Conservation (phyloP, 2,329 filamentous ascomycete genomes). For the Aspergillus puulaauensis region DNA sequence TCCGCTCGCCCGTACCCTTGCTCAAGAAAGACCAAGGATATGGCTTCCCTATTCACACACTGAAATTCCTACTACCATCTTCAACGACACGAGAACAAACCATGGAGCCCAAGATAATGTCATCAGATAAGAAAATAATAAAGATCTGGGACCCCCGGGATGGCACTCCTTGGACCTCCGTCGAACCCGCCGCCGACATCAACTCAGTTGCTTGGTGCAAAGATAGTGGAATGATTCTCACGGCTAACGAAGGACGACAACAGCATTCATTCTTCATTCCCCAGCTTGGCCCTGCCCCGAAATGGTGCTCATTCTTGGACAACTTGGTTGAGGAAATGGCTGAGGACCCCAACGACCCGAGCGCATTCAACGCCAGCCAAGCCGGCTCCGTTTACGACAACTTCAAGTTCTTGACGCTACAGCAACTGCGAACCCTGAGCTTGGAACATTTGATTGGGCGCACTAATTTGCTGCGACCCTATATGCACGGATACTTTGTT, state of each 20-base stretch:
- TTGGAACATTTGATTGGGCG: constrained; percentile 87
- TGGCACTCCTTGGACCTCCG: constrained; percentile 89
- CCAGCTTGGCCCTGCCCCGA: constrained; percentile 86
- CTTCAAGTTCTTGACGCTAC: constrained; percentile 93
- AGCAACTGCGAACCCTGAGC: constrained; percentile 81
- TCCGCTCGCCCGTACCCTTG: constrained; percentile 81
- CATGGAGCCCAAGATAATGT: constrained; percentile 73
- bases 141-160: constrained; percentile 89
- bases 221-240: constrained; percentile 90
- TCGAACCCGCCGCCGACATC: constrained; percentile 91
- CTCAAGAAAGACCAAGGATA: constrained; percentile 95
- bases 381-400: constrained; percentile 89
- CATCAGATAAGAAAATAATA: constrained; percentile 91
- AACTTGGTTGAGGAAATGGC: constrained; percentile 99
- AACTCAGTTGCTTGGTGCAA: constrained; percentile 93
- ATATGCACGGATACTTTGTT: constrained; percentile 99
- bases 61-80: constrained; percentile 66
- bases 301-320: constrained; percentile 95
- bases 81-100: constrained; percentile 70
- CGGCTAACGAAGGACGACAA: constrained; percentile 93
- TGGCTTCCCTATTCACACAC: constrained; percentile 84
- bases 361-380: constrained; percentile 46
- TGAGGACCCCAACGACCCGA: constrained; percentile 68
- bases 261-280: constrained; percentile 96
- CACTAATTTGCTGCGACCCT: constrained; percentile 84